These are phyloP conservation scores for Angomonas ambiguus DNA, from an alignment of 208 protist genomes.

Conservation along the genomic window DNA sequence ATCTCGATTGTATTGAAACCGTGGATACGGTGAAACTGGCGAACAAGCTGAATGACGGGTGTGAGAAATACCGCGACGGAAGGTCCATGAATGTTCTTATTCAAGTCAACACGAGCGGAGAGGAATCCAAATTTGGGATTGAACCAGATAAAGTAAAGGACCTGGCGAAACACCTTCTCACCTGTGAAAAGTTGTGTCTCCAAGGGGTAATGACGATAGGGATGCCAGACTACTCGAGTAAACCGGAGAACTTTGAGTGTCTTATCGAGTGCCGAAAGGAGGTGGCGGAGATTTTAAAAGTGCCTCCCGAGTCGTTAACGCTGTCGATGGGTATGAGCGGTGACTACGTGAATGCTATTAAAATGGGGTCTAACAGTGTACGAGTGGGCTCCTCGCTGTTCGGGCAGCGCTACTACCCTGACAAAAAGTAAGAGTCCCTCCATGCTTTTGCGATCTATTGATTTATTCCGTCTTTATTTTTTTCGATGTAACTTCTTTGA, in stretches of 20 bases:
- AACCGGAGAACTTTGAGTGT: constrained; percentile 85
- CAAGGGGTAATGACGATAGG: constrained; percentile 97
- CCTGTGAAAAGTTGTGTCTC: constrained; percentile 79
- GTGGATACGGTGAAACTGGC: constrained; percentile 92
- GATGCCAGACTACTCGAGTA: constrained; percentile 74
- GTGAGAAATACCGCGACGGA: constrained; percentile 43
- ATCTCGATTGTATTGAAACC: constrained; percentile 87
- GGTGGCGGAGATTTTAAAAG: constrained; percentile 49
- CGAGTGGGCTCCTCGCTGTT: constrained; percentile 95
- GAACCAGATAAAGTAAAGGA: constrained; percentile 53
- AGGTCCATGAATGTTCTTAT: constrained; percentile 83
- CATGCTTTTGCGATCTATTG: background rate
- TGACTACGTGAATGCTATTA: constrained; percentile 94
- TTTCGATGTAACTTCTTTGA: too few species aligned
- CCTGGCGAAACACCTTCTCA: constrained; percentile 68
- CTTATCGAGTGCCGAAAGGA: constrained; percentile 54
- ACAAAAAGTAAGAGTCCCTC: constrained; percentile 22
- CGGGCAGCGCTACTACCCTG: constrained; percentile 85
- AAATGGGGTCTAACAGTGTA: constrained; percentile 92
- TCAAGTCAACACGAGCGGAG: constrained; percentile 94
- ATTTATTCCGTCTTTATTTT: constrained; percentile 2
- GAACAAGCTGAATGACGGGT: constrained; percentile 75
- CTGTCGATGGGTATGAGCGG: constrained; percentile 97
- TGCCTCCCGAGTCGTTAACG: constrained; percentile 47
- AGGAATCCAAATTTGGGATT: constrained; percentile 92